phyloP scores from a whole-genome alignment of 2,329 filamentous ascomycete genomes.

The Colletotrichum spinosum region DNA sequence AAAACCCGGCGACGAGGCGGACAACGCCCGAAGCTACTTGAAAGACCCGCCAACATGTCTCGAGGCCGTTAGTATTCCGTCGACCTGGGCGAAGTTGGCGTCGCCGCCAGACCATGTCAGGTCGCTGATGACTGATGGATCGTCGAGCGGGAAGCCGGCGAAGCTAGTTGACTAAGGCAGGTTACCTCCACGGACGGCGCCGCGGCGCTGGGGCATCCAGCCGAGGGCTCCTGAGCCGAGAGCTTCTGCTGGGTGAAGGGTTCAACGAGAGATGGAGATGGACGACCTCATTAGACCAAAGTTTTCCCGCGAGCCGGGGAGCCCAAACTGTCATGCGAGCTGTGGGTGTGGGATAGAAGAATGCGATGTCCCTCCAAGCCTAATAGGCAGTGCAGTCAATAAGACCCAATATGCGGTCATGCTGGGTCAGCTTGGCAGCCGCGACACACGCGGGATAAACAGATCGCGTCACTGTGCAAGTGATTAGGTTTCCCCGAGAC shows the following conservation, averaged over 20 bases:
- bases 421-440: constrained; percentile 8
- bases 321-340: neutral
- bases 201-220: constrained; percentile 21
- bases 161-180: constrained; percentile 15
- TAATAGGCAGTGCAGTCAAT: constrained; percentile 1
- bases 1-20: neutral
- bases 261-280: constrained; percentile 25
- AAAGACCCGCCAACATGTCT: neutral
- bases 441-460: constrained; percentile 12
- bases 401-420: constrained; percentile 24
- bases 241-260: constrained; percentile 12
- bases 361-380: constrained; percentile 10
- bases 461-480: constrained; percentile 27
- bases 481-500: constrained; percentile 31
- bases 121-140: constrained; percentile 12
- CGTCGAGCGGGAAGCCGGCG: neutral
- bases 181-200: constrained; percentile 5
- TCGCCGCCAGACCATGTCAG: neutral
- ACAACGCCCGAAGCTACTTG: too few species aligned
- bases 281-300: constrained; percentile 15
- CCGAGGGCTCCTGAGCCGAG: constrained; percentile 22
- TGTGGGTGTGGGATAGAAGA: neutral
- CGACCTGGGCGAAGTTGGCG: constrained; percentile 16
- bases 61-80: constrained; percentile 12
- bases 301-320: constrained; percentile 10